Evolutionary conservation across 2,329 filamentous ascomycete genomes (phyloP).

Genomic region (Verticillium isaacii): DNA sequence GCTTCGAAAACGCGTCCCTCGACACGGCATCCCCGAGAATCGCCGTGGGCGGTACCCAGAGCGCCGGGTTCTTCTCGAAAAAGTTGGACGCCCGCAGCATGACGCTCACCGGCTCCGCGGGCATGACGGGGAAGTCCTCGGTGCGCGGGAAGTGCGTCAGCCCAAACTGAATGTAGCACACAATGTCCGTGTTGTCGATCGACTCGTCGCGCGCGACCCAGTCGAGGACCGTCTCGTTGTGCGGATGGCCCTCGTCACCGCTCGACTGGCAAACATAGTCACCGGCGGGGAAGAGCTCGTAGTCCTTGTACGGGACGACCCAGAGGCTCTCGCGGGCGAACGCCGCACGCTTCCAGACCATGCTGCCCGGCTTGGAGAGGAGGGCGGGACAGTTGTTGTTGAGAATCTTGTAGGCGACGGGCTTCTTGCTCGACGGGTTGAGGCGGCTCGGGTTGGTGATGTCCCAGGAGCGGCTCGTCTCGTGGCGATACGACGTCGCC

Average conservation of each 20-base stretch:
- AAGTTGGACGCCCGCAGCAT: constrained; percentile 45
- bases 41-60: constrained; percentile 20
- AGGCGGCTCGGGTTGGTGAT: constrained; percentile 23
- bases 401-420: constrained; percentile 21
- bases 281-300: constrained; percentile 22
- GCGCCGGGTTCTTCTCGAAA: constrained; percentile 44
- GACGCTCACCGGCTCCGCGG: constrained; percentile 47
- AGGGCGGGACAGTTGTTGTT: not conserved
- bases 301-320: constrained; percentile 20
- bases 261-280: constrained; percentile 28
- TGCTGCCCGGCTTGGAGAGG: not conserved
- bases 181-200: constrained; percentile 40
- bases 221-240: constrained; percentile 20
- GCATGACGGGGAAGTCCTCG: constrained; percentile 59
- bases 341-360: not conserved
- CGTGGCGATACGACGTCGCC: constrained; percentile 32
- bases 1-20: not conserved
- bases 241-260: constrained; percentile 10
- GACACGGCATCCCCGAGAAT: not conserved
- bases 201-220: constrained; percentile 36
- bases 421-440: constrained; percentile 24
- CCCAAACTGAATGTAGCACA: constrained; percentile 41
- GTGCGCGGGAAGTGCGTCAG: constrained; percentile 53
- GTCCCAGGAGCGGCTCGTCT: constrained; percentile 31
- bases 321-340: constrained; percentile 14